phyloP scores from a whole-genome alignment of 83 land plant genomes.

The Picea engelmannii region DNA sequence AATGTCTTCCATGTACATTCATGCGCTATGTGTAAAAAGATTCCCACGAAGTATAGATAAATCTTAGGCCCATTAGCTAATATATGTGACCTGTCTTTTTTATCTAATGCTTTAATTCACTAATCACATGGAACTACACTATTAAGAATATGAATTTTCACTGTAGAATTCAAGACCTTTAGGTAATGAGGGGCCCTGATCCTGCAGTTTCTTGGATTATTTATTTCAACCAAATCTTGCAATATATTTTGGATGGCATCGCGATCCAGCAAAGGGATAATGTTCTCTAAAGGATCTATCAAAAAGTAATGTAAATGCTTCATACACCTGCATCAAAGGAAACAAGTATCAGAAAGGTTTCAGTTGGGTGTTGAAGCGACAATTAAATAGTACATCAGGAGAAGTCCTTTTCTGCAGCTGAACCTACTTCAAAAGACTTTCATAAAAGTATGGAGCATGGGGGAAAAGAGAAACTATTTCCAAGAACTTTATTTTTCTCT shows the following conservation, averaged over 20 bases:
- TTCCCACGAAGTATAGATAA: too few relatives aligned
- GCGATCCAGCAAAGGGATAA: conserved; percentile 73
- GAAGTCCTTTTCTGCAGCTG: background rate
- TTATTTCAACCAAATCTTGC: conserved; percentile 42
- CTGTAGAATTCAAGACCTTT: conserved; percentile 33
- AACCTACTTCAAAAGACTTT: background rate
- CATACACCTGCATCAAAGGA: conserved; percentile 38
- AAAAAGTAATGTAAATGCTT: conserved; percentile 27
- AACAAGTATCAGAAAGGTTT: background rate
- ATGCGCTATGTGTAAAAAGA: too few relatives aligned
- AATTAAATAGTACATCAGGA: background rate
- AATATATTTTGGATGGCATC: conserved; percentile 54
- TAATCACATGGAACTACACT: too few relatives aligned
- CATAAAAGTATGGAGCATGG: background rate
- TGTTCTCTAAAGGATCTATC: conserved; percentile 58
- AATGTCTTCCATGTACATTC: too few relatives aligned
- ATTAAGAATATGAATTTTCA: too few relatives aligned
- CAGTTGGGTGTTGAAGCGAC: background rate
- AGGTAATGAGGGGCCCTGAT: conserved; percentile 62
- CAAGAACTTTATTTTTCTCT: background rate
- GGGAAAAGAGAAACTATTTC: background rate
- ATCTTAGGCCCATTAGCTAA: too few relatives aligned
- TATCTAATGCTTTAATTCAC: too few relatives aligned
- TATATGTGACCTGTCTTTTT: too few relatives aligned
- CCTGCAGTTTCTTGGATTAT: conserved; percentile 18